phyloP scores from a whole-genome alignment of 2,329 filamentous ascomycete species.

The Colletotrichum graminicola region DNA sequence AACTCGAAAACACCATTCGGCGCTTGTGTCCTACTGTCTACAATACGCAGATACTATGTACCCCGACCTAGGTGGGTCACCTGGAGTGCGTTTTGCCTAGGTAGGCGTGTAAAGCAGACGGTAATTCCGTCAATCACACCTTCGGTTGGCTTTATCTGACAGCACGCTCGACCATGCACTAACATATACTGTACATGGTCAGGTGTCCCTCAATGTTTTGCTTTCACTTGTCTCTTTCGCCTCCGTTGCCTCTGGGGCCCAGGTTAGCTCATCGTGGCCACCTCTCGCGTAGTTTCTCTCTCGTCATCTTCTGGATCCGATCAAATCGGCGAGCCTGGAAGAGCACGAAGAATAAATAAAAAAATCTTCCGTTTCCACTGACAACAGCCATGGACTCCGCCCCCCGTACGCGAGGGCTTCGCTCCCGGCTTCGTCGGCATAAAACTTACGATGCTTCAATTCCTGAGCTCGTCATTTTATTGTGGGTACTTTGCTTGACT shows the following conservation, averaged over 20 bases:
- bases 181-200: slow-evolving; percentile 2
- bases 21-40: not conserved
- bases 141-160: slow-evolving; percentile 6
- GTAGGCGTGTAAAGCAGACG: too few relatives aligned
- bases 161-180: slow-evolving; percentile 1
- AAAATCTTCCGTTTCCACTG: not conserved
- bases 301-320: slow-evolving; percentile 9
- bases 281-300: slow-evolving; percentile 13
- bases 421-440: not conserved
- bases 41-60: too few relatives aligned
- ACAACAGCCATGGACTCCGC: not conserved
- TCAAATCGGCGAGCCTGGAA: not conserved
- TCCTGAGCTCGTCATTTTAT: slow-evolving; percentile 11
- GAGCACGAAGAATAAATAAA: not conserved
- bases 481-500: not conserved
- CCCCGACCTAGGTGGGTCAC: too few relatives aligned
- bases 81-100: too few relatives aligned
- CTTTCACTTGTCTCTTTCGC: not conserved
- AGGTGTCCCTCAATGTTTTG: not conserved
- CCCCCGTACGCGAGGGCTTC: not conserved
- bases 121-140: not conserved
- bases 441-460: slow-evolving; percentile 2
- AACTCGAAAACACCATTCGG: not conserved
- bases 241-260: not conserved
- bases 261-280: slow-evolving; percentile 12